Conservation (phyloP, 2,329 filamentous ascomycete species). For the Aspergillus tanneri region DNA sequence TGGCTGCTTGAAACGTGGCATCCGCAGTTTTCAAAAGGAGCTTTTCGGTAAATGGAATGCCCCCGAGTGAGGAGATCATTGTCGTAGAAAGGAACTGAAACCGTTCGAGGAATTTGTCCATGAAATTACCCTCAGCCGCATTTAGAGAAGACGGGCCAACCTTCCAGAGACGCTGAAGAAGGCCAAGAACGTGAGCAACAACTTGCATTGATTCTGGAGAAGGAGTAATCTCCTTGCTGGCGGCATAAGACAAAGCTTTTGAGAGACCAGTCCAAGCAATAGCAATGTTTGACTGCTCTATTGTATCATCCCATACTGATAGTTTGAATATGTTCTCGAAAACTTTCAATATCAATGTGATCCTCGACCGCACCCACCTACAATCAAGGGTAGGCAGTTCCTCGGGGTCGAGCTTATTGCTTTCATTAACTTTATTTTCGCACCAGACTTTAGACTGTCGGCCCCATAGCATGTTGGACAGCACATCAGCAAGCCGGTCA, state of each 20-base stretch:
- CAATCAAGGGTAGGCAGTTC: constrained; percentile 82
- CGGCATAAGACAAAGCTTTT: constrained; percentile 59
- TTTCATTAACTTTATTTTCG: constrained; percentile 67
- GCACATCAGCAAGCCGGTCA: constrained; percentile 64
- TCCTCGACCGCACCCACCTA: constrained; percentile 79
- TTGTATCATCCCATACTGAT: constrained; percentile 50
- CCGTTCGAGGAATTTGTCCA: constrained; percentile 47
- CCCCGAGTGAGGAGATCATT: constrained; percentile 53
- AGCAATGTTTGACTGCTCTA: constrained; percentile 48
- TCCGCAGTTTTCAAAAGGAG: constrained; percentile 55
- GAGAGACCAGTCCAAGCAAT: constrained; percentile 62
- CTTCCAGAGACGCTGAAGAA: constrained; percentile 70
- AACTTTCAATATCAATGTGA: constrained; percentile 62
- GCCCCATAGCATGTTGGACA: constrained; percentile 65
- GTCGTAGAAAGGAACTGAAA: constrained; percentile 53
- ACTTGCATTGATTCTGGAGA: constrained; percentile 80
- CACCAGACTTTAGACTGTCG: constrained; percentile 64
- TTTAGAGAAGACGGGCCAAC: constrained; percentile 47
- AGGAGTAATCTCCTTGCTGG: constrained; percentile 84
- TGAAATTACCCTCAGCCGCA: constrained; percentile 23
- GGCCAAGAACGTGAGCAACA: constrained; percentile 67
- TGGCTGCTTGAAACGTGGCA: constrained; percentile 51
- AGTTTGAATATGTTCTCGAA: constrained; percentile 55
- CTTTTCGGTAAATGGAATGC: constrained; percentile 52
- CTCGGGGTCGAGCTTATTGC: constrained; percentile 59